phyloP scores from a whole-genome alignment of 495 filamentous ascomycete species.

The Lasiosphaeria ovina region DNA sequence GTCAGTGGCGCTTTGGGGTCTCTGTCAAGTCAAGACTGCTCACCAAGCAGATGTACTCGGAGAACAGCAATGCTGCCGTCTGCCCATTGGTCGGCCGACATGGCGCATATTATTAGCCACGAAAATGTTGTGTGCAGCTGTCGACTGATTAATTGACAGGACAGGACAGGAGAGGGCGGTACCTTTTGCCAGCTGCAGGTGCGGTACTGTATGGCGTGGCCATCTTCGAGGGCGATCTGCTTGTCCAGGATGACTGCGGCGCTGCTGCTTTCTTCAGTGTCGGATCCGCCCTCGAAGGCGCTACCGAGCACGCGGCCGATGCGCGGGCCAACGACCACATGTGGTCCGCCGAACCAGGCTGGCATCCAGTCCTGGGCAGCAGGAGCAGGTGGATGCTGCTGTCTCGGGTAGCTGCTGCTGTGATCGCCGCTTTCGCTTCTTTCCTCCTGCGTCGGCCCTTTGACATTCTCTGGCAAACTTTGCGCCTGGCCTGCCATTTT shows the following conservation, averaged over 20 bases:
- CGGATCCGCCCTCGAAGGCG: conserved; percentile 33
- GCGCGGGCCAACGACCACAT: conserved; percentile 38
- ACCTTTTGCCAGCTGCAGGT: conserved; percentile 92
- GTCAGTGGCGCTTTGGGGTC: background rate
- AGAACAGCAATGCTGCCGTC: conserved; percentile 84
- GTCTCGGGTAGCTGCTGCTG: too few species aligned
- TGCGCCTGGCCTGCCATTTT: too few species aligned
- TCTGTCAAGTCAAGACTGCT: background rate
- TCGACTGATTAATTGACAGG: background rate
- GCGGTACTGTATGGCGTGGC: conserved; percentile 77
- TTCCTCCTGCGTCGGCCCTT: too few species aligned
- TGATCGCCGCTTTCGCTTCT: too few species aligned
- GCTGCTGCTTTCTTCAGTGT: conserved; percentile 39
- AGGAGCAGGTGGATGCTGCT: too few species aligned
- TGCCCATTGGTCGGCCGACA: conserved; percentile 24
- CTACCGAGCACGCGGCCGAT: conserved; percentile 44
- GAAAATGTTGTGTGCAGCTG: background rate
- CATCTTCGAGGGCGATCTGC: conserved; percentile 76
- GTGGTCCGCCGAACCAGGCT: conserved; percentile 37
- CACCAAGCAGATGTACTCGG: conserved; percentile 83
- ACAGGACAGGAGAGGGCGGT: conserved; percentile 14
- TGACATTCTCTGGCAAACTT: too few species aligned
- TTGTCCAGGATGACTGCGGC: conserved; percentile 55
- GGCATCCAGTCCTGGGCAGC: background rate
- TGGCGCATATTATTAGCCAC: too few species aligned